Conservation (phyloP, 2,329 filamentous ascomycete species). For the Talaromyces sp. region DNA sequence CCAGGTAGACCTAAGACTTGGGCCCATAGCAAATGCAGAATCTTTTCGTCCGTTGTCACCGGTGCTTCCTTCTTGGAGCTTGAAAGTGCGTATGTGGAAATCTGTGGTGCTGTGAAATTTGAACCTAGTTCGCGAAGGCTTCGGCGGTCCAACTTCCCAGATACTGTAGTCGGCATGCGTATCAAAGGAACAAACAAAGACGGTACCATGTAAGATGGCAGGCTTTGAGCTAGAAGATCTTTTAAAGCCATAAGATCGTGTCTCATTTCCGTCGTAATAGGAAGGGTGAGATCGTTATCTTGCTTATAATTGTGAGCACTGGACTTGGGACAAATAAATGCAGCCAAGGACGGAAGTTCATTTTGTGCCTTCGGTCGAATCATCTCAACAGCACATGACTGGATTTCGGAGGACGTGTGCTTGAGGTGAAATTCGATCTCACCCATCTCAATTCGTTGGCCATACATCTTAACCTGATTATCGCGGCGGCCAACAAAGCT, state of each 20-base stretch:
- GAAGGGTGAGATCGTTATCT: background rate
- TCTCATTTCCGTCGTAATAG: background rate
- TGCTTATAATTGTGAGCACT: background rate
- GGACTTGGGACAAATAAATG: background rate
- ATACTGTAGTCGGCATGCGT: background rate
- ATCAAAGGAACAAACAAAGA: background rate
- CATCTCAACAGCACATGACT: background rate
- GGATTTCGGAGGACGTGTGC: constrained; percentile 20
- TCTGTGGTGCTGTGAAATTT: background rate
- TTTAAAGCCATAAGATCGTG: background rate
- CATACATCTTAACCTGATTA: constrained; percentile 37
- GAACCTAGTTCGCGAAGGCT: background rate
- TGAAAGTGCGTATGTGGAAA: background rate
- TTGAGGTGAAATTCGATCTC: constrained; percentile 33
- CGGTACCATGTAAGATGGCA: constrained; percentile 5
- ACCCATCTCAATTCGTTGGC: constrained; percentile 39
- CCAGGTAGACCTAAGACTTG: background rate
- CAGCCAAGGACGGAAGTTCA: background rate
- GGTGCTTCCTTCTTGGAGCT: background rate
- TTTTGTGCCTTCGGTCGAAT: background rate
- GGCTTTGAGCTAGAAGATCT: background rate
- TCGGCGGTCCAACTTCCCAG: constrained; percentile 3
- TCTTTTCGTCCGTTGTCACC: background rate
- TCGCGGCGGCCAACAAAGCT: constrained; percentile 29
- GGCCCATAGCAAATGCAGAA: background rate